Base-by-base conservation (phyloP, 2,329 filamentous ascomycete species). In the Calonectria hawksworthii region DNA sequence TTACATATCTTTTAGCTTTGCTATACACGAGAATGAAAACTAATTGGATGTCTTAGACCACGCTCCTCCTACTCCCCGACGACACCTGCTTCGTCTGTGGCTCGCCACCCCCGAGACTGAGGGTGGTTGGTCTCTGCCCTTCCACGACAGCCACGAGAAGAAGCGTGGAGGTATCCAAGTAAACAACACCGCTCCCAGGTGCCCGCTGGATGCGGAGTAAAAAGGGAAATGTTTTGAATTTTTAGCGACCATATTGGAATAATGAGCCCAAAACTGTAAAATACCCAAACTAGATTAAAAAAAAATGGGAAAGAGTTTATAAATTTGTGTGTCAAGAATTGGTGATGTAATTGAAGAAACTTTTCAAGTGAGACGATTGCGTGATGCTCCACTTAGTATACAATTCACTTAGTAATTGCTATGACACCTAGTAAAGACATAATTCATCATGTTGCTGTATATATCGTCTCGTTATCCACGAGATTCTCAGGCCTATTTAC, bases 101-200 rank as follows among this genome's bases (percentile, higher is more conserved):
- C 86, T 98, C 70, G 93, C 94, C 14, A 95, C 94, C 3, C 95
- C 95, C 0, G 94, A 96, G 86, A 88, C 85, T 28, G 95, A 98
- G 84, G 96, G 95, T 3, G 96, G 96, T 0, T 98, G 95, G 95
- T 92, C 90, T 67, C 85, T 98, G 84, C 95, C 95, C 1, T 96
- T 96, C 86, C 93, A 92, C 80, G 96, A 98, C 84, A 94, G 91
- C 71, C 87, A 91, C 71, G 94, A 97, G 89, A 95, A 94, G 90
- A 98, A 98, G 91, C 90, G 96, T 23, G 95, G 95, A 10, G 96
- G 95, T 0, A 95, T 98, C 78, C 96, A 98, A 86, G 95, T 98
- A 3, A 91, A 98, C 84, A 92, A 98, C 83, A 94, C 90, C 32
- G 87, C 93, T 11, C 95, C 95, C 1, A 91, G 93, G 66, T 94